These are phyloP conservation scores for Chlorophyllum brunneum DNA, from an alignment of 768 basidiomycete genomes.

Conservation along the genomic window DNA sequence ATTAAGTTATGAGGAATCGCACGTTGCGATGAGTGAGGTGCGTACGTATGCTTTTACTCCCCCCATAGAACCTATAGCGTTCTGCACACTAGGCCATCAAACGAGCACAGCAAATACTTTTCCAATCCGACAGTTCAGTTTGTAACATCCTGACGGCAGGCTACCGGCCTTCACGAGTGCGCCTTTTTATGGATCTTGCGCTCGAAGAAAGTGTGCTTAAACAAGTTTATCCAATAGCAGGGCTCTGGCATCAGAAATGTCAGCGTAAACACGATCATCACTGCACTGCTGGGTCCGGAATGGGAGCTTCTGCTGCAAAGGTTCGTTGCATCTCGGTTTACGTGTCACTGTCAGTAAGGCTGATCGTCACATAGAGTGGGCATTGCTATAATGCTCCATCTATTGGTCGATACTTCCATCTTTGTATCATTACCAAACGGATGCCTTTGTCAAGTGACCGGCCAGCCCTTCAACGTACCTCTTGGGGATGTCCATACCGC, in stretches of 20 bases:
- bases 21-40: conserved; percentile 25
- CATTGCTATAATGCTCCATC: conserved; percentile 68
- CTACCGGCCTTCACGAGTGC: conserved; percentile 52
- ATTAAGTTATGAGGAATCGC: conserved; percentile 5
- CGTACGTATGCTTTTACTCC: conserved; percentile 13
- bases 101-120: conserved; percentile 52
- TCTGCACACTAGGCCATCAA: conserved; percentile 49
- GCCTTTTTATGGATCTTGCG: neutral
- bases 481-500: conserved; percentile 22
- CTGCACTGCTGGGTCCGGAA: conserved; percentile 56
- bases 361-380: conserved; percentile 55
- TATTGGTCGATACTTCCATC: conserved; percentile 70
- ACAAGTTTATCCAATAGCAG: neutral
- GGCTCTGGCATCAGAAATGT: conserved; percentile 46
- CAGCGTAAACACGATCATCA: conserved; percentile 74
- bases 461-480: conserved; percentile 53
- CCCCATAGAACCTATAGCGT: neutral
- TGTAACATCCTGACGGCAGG: conserved; percentile 65
- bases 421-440: conserved; percentile 80
- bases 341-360: neutral
- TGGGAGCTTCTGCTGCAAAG: conserved; percentile 66
- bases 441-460: conserved; percentile 82
- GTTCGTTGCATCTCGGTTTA: conserved; percentile 30
- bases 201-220: neutral
- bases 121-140: conserved; percentile 33